Evolutionary conservation across 225 moss, liverwort and hornwort species (phyloP).

Genomic region (Pseudisothecium myosuroides): DNA sequence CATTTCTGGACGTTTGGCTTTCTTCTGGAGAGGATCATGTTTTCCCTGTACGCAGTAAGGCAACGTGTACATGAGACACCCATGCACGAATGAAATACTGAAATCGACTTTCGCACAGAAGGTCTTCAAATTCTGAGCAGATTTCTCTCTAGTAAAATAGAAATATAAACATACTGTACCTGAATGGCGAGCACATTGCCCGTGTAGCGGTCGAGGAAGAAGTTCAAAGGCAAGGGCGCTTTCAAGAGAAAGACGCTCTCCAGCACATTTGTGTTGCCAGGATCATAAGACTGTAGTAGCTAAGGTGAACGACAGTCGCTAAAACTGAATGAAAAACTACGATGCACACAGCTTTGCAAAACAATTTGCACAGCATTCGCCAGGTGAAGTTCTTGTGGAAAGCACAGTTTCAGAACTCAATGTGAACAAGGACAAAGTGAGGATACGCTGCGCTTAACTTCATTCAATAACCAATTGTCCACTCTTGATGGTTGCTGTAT

Average conservation of each 20-base stretch:
- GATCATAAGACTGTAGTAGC: conserved; percentile 72
- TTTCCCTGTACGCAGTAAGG: conserved; percentile 41
- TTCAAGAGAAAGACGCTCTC: conserved; percentile 79
- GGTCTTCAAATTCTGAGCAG: background rate
- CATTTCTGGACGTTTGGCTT: conserved; percentile 66
- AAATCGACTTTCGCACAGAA: background rate
- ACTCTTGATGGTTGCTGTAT: conserved; percentile 72
- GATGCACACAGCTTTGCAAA: background rate
- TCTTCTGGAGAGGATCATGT: conserved; percentile 77
- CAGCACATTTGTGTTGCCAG: conserved; percentile 73
- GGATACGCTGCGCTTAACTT: conserved; percentile 99
- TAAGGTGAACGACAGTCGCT: conserved; percentile 21
- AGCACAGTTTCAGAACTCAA: background rate
- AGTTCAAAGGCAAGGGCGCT: conserved; percentile 82
- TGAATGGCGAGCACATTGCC: conserved; percentile 74
- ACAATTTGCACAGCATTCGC: background rate
- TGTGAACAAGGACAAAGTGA: background rate
- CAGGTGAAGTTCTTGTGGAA: background rate
- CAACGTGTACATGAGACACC: background rate
- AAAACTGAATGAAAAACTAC: background rate
- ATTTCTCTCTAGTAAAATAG: background rate
- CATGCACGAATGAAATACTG: background rate
- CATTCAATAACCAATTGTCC: conserved; percentile 70
- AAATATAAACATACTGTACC: conserved; percentile 8
- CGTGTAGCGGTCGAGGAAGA: conserved; percentile 66